phyloP scores from a whole-genome alignment of 257 asterid species.

The Oldenlandia corymbosa region DNA sequence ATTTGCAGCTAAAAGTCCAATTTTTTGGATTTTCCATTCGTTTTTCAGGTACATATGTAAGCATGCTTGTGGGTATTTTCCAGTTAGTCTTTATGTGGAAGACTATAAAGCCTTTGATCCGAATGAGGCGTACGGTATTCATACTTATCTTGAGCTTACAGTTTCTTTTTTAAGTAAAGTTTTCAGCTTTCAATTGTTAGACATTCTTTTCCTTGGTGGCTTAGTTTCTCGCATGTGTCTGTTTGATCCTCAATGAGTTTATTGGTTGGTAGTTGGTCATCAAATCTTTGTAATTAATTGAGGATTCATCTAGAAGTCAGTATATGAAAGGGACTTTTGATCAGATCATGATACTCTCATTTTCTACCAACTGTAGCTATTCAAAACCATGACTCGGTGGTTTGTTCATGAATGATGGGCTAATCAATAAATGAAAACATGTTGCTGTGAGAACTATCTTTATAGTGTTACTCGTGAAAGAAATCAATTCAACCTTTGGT shows the following conservation, averaged over 20 bases:
- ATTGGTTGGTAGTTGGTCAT: background rate
- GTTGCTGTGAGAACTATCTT: background rate
- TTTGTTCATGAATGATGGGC: background rate
- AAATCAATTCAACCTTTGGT: background rate
- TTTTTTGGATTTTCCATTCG: background rate
- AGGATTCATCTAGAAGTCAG: background rate
- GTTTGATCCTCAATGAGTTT: background rate
- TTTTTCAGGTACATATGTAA: constrained; percentile 75
- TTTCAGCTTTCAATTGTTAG: background rate
- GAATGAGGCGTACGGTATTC: constrained; percentile 81
- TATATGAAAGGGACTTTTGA: background rate
- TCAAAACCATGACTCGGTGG: background rate
- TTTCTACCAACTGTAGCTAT: background rate
- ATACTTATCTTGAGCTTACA: constrained; percentile 1
- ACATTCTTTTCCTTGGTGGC: background rate
- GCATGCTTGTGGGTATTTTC: constrained; percentile 88
- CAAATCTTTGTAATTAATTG: background rate
- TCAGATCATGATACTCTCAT: background rate
- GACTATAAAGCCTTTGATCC: constrained; percentile 94
- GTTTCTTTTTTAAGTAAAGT: background rate
- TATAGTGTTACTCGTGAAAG: background rate
- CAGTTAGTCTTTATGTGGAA: constrained; percentile 71
- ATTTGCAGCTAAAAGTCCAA: no score
- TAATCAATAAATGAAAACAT: background rate
- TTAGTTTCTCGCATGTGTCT: background rate